Base-by-base conservation (phyloP, 2,329 filamentous ascomycete genomes). In the Verticillium dahliae region DNA sequence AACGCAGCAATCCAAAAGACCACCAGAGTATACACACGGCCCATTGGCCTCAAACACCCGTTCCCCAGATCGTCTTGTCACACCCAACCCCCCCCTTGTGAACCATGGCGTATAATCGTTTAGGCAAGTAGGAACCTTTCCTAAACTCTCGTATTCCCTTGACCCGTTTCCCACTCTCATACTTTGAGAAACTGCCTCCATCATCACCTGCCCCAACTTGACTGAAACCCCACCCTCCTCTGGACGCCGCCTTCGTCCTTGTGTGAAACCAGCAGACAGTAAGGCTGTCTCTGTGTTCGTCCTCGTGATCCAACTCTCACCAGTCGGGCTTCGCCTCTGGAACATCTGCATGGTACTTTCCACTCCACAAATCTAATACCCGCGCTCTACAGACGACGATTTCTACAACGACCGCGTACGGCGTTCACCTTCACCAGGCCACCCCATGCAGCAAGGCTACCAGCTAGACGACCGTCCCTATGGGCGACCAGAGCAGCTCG, bases 381-480 rank as follows among this genome's bases (percentile, higher is more conserved):
- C 13, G n/a, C 15, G 27, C 38, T 60, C n/a, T 27, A 35, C 62
- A 81, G 83, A 86, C 78, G 81, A 87, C 77, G 79, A 85, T 67
- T 85, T 85, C 69, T 85, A 85, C 77, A 80, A 83, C 73, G 80
- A 79, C 65, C 73, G 76, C 62, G 69, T 61, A 82, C 80, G 83
- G 74, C 85, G 89, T 67, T 86, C 90, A 61, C 90, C 91, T 60
- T 95, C 91, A 56, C 91, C 91, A 38, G 89, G 86, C 57, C 88
- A 91, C 67, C 90, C 89, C 34, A 77, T 89, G 15, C 85, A 85
- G 62, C 85, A 89, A 68, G 85, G 88, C 66, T 96, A 97, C 74
- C 90, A 96, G 72, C 83, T 96, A 56, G 89, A 95, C 55, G 90
- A 96, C 73, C 85, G 87, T 66, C 86, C 88, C 9, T 93, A 91